Evolutionary conservation across 164 flowering plant species (phyloP).

Genomic region (Stephania japonica): DNA sequence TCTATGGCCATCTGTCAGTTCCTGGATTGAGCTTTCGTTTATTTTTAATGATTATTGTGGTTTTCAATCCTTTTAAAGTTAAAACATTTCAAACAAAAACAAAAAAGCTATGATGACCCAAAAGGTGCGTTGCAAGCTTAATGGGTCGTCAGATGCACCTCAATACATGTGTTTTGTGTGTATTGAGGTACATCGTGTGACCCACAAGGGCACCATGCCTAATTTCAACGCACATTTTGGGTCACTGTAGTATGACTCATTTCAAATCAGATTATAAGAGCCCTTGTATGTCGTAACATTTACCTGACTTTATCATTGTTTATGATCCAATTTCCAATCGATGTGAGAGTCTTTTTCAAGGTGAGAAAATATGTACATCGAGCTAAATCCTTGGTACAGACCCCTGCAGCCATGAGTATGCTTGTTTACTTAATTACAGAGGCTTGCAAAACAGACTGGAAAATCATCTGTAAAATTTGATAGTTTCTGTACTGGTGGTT

Average conservation of each 20-base stretch:
- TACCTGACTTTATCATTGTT: not conserved
- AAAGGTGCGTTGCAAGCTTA: too few species aligned
- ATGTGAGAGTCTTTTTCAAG: not conserved
- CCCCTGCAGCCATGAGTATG: not conserved
- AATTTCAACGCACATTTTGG: too few species aligned
- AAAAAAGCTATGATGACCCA: too few species aligned
- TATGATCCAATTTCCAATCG: not conserved
- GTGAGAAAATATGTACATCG: not conserved
- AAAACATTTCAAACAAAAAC: too few species aligned
- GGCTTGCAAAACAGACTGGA: not conserved
- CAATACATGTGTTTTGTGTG: too few species aligned
- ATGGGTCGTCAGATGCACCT: too few species aligned
- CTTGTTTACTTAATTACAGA: not conserved
- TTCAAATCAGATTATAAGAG: not conserved
- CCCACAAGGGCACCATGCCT: too few species aligned
- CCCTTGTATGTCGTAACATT: not conserved
- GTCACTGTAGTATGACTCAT: not conserved
- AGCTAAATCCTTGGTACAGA: not conserved
- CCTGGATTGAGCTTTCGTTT: not conserved
- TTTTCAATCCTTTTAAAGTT: too few species aligned
- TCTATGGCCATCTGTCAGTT: not conserved
- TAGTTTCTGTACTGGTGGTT: not conserved
- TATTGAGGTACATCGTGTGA: too few species aligned
- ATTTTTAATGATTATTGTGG: too few species aligned
- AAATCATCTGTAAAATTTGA: not conserved